Evolutionary conservation across 805 yeast genomes (phyloP), one percentile per base, ranked within the genome.

Genomic region (Ogataea siamensis): DNA sequence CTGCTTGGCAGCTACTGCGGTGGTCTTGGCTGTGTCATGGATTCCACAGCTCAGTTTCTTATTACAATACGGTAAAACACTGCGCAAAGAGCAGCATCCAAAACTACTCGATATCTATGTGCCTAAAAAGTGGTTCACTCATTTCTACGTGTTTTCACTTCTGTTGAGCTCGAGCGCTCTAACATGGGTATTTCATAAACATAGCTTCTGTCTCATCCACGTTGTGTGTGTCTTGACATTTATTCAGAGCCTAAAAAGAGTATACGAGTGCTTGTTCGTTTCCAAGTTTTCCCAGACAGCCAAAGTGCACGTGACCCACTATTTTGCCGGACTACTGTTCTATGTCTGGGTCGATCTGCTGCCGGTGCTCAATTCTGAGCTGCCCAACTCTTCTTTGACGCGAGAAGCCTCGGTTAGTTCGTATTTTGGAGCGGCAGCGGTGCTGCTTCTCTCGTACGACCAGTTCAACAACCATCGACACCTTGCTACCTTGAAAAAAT

Each of bases 281-380:
- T 66, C 73, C 25, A 73, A 66, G 24, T 78, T 71, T 54, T 64
- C 72, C 3, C 29, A 55, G 2, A 51, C 52, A 1, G 68, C 87
- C 2, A 68, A 68, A 42, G 83, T 84, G 66, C 80, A 83, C 51
- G 50, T 82, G 24, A 64, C 76, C 1, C 93, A 84, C 58, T 84
- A 83, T 50, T 34, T 78, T 1, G 81, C 74, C 4, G 94, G 93
- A 0, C 22, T 81, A 4, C 64, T 68, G 49, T 83, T 77, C 51
- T 84, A 84, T 46, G 38, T 73, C 0, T 55, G 72, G 1, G 61
- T 80, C 7, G 69, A 76, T 37, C 18, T 70, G 7, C 69, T 51
- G 14, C 62, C 63, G 0, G 30, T 46, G 5, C 34, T 52, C 13
- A 34, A 37, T 19, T 46, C 68, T 16, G 16, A 9, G 39, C 40